Conservation (phyloP, 495 filamentous ascomycete genomes). For the Hypoxylon rickii region DNA sequence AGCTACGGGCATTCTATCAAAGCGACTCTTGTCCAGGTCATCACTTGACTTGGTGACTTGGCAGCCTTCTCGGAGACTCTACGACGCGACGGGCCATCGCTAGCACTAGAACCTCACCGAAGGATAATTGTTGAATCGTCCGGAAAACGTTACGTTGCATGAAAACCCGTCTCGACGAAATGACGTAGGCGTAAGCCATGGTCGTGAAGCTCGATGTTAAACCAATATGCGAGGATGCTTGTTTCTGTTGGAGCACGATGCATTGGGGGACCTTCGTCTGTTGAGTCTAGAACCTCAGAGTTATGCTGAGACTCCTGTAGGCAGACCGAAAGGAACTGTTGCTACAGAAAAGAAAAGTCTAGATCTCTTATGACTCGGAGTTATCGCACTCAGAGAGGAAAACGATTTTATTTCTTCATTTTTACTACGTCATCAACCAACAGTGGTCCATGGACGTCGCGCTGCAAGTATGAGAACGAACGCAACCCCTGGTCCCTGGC, state of each 20-base stretch:
- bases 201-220: constrained; percentile 9
- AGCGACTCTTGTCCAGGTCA: neutral
- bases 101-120: constrained; percentile 26
- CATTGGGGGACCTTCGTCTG: neutral
- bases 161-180: neutral
- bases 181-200: constrained; percentile 25
- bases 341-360: constrained; percentile 4
- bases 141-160: constrained; percentile 2
- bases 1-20: constrained; percentile 3
- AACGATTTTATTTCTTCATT: neutral
- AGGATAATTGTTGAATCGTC: constrained; percentile 4
- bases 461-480: neutral
- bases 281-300: constrained; percentile 18
- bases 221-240: neutral
- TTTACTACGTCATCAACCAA: constrained; percentile 25
- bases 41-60: constrained; percentile 3
- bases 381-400: neutral
- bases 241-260: neutral
- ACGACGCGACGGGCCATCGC: constrained; percentile 6
- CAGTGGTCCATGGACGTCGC: neutral
- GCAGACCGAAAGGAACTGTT: neutral
- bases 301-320: neutral
- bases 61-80: constrained; percentile 14
- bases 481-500: constrained; percentile 20
- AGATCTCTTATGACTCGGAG: constrained; percentile 4